phyloP scores from a whole-genome alignment of 2,329 filamentous ascomycete genomes.

The Apiospora saccharicola region DNA sequence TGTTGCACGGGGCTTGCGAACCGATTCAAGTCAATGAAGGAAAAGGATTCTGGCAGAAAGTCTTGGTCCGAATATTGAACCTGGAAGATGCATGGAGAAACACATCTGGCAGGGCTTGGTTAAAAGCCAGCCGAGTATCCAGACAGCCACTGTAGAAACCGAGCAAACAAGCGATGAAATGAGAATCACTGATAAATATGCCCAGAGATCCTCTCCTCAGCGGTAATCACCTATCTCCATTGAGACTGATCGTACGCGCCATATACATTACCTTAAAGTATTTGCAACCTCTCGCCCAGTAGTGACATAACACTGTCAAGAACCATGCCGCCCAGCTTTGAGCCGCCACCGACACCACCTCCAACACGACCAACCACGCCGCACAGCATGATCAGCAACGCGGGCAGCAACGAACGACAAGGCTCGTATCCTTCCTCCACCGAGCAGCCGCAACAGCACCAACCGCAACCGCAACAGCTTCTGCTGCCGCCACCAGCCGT shows the following conservation, averaged over 20 bases:
- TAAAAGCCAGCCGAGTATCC: too few species aligned
- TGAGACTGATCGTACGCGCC: background rate
- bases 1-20: accelerated
- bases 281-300: background rate
- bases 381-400: background rate
- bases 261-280: background rate
- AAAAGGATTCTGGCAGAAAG: background rate
- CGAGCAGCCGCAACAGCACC: background rate
- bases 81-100: background rate
- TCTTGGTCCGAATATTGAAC: background rate
- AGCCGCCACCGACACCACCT: background rate
- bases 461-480: background rate
- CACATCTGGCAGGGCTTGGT: too few species aligned
- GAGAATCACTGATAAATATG: background rate
- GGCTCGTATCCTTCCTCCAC: background rate
- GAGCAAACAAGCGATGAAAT: background rate
- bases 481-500: background rate
- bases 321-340: background rate
- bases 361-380: background rate
- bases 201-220: background rate
- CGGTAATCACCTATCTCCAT: too few species aligned
- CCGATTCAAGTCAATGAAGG: background rate
- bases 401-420: background rate
- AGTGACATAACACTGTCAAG: background rate
- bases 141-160: background rate